Conservation (phyloP, 129 eudicot genomes). For the Saposhnikovia divaricata region DNA sequence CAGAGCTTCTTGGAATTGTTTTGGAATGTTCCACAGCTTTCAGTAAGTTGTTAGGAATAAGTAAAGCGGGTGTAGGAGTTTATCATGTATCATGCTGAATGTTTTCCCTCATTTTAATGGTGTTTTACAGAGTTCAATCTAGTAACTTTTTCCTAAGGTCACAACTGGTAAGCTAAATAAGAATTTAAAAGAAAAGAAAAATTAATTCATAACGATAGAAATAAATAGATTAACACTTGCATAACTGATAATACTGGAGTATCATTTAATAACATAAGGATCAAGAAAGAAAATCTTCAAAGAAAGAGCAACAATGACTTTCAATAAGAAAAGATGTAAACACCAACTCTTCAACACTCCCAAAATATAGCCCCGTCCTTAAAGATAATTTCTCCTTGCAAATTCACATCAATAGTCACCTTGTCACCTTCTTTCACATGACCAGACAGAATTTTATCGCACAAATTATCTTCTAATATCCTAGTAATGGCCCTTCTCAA, state of each 20-base stretch:
- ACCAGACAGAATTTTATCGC: constrained; percentile 34
- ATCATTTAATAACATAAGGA: background rate
- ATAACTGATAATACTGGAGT: background rate
- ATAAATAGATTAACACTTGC: background rate
- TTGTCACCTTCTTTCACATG: constrained; percentile 36
- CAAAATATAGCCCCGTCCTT: background rate
- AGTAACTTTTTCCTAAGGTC: too few relatives aligned
- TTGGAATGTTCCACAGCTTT: too few relatives aligned
- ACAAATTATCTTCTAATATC: constrained; percentile 44
- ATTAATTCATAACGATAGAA: too few relatives aligned
- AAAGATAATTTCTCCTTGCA: background rate
- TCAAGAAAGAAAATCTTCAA: background rate
- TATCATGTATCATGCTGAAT: too few relatives aligned
- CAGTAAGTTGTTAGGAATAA: too few relatives aligned
- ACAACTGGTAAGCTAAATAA: too few relatives aligned
- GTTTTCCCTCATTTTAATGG: too few relatives aligned
- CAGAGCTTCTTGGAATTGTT: too few relatives aligned
- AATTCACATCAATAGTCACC: background rate
- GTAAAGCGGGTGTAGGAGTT: too few relatives aligned
- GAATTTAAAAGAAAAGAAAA: too few relatives aligned
- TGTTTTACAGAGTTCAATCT: too few relatives aligned
- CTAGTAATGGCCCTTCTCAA: constrained; percentile 36
- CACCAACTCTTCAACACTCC: background rate
- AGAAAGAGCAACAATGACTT: background rate
- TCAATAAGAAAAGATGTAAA: background rate